phyloP scores from a whole-genome alignment of 108 stramenopile species.

The Cyclostephanos tholiformis region DNA sequence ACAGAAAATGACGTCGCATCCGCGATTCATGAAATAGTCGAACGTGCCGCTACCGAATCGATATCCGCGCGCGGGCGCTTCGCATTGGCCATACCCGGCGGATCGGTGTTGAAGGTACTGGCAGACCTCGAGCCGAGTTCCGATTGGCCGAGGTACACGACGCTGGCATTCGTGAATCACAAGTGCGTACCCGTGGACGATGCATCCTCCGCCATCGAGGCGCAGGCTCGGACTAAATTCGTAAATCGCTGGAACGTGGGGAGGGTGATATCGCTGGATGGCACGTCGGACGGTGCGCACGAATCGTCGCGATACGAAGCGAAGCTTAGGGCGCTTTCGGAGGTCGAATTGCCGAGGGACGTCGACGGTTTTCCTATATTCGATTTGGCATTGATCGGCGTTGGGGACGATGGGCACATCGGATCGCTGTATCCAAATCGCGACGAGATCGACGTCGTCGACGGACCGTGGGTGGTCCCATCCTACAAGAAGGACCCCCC shows the following conservation, averaged over 20 bases:
- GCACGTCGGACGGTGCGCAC: conserved; percentile 54
- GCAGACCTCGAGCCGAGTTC: conserved; percentile 21
- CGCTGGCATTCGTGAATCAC: conserved; percentile 83
- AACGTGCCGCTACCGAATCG: conserved; percentile 53
- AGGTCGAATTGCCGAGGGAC: conserved; percentile 54
- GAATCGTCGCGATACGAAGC: conserved; percentile 71
- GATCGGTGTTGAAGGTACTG: conserved; percentile 79
- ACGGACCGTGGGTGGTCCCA: conserved; percentile 63
- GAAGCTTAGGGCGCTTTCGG: conserved; percentile 49
- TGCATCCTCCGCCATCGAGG: conserved; percentile 63
- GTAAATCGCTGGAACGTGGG: conserved; percentile 59
- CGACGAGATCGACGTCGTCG: conserved; percentile 56
- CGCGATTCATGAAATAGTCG: conserved; percentile 49
- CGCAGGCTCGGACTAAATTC: conserved; percentile 71
- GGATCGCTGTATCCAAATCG: conserved; percentile 77
- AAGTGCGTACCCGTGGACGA: conserved; percentile 77
- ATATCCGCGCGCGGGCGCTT: conserved; percentile 61
- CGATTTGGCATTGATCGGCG: conserved; percentile 79
- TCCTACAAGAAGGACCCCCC: conserved; percentile 77
- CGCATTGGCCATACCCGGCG: conserved; percentile 81
- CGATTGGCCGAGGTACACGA: conserved; percentile 67
- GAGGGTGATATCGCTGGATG: conserved; percentile 57
- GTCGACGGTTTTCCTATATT: conserved; percentile 72
- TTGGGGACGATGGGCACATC: conserved; percentile 85
- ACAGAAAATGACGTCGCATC: conserved; percentile 44